Conservation (phyloP, 164 flowering plant species). For the Umbellularia californica region DNA sequence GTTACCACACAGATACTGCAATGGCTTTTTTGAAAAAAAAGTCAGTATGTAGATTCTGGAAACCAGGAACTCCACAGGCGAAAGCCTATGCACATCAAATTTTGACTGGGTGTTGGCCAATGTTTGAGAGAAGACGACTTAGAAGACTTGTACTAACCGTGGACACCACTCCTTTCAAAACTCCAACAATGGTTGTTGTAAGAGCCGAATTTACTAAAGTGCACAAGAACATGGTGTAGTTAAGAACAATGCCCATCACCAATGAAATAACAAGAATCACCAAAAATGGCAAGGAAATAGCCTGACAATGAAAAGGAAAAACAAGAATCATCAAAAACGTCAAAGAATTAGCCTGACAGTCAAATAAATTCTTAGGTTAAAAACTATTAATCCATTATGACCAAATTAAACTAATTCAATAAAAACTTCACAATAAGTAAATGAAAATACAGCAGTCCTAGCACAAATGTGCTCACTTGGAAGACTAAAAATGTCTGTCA, state of each 20-base stretch:
- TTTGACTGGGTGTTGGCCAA: background rate
- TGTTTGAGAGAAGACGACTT: background rate
- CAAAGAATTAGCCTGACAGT: background rate
- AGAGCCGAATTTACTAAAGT: slow-evolving; percentile 97
- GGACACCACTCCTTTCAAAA: slow-evolving; percentile 98
- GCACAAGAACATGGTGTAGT: slow-evolving; percentile 96
- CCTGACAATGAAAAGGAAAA: slow-evolving; percentile 60
- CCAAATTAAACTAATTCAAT: background rate
- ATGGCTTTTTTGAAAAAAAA: too few relatives aligned
- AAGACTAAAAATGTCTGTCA: too few relatives aligned
- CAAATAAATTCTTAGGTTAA: background rate
- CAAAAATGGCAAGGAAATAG: slow-evolving; percentile 64
- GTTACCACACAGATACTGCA: too few relatives aligned
- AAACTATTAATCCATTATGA: background rate
- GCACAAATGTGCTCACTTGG: too few relatives aligned
- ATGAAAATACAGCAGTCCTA: too few relatives aligned
- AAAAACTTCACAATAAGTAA: too few relatives aligned
- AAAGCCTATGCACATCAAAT: background rate
- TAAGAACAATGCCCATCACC: slow-evolving; percentile 93
- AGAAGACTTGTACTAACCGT: slow-evolving; percentile 48
- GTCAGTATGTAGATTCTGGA: too few relatives aligned
- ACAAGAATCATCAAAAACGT: slow-evolving; percentile 44
- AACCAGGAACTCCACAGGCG: too few relatives aligned
- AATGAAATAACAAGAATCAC: slow-evolving; percentile 64
- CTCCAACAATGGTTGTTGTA: slow-evolving; percentile 97